Evolutionary conservation across 2,329 filamentous ascomycete species (phyloP).

Genomic region (Ceratocystis harringtonii): DNA sequence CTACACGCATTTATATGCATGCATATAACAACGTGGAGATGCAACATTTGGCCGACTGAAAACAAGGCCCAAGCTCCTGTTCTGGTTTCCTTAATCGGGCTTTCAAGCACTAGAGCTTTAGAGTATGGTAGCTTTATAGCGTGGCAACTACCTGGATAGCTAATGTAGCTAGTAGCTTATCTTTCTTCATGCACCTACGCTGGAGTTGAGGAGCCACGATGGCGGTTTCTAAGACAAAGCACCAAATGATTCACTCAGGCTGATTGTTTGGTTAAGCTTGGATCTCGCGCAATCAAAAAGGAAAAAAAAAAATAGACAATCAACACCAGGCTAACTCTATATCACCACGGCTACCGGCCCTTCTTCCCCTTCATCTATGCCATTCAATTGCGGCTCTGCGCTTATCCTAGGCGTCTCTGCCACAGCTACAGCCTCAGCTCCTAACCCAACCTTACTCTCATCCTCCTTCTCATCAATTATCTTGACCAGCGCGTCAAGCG

Average conservation of each 20-base stretch:
- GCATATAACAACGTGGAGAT: neutral
- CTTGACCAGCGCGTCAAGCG: slow-evolving; percentile 1
- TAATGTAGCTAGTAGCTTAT: too few relatives aligned
- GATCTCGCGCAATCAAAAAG: neutral
- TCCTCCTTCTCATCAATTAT: neutral
- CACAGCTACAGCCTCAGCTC: neutral
- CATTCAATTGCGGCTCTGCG: neutral
- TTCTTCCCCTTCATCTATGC: neutral
- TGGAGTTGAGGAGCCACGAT: too few relatives aligned
- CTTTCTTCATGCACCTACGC: too few relatives aligned
- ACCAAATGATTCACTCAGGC: too few relatives aligned
- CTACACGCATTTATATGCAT: neutral
- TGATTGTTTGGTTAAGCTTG: too few relatives aligned
- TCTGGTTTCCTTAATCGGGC: too few relatives aligned
- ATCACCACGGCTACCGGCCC: neutral
- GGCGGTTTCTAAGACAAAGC: too few relatives aligned
- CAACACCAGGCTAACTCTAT: neutral
- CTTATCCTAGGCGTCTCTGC: neutral
- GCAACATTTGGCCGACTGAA: neutral
- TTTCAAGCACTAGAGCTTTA: too few relatives aligned
- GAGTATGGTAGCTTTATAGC: too few relatives aligned
- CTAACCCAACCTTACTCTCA: neutral
- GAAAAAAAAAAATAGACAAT: neutral
- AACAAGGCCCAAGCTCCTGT: neutral
- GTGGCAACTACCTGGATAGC: too few relatives aligned